Evolutionary conservation across 116 monocot species (phyloP).

Genomic region (Dioscorea cayenensis): DNA sequence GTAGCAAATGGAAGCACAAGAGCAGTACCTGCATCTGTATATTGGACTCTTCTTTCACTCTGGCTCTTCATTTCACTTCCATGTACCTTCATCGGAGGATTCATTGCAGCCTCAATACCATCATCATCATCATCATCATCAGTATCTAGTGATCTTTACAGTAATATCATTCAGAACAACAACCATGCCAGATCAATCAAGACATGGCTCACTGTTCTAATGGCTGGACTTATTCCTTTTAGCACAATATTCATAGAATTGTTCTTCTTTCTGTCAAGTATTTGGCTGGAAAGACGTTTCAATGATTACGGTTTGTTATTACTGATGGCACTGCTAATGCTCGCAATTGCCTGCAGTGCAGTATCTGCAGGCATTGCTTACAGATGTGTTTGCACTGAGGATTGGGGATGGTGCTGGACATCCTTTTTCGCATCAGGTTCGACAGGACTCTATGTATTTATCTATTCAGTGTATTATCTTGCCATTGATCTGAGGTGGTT

Average conservation of each 20-base stretch:
- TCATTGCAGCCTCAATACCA: slow-evolving; percentile 5
- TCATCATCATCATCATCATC: slow-evolving; percentile 12
- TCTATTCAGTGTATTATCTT: slow-evolving; percentile 47
- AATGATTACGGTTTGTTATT: slow-evolving; percentile 43
- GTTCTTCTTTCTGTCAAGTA: slow-evolving; percentile 38
- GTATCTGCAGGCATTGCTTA: slow-evolving; percentile 39
- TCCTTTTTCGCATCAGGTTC: slow-evolving; percentile 82
- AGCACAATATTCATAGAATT: slow-evolving; percentile 51
- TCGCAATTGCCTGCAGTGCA: slow-evolving; percentile 5
- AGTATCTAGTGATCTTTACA: slow-evolving; percentile 20
- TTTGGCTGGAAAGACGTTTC: slow-evolving; percentile 42
- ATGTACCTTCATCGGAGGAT: slow-evolving; percentile 35
- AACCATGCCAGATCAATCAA: slow-evolving; percentile 14
- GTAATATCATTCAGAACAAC: slow-evolving; percentile 14
- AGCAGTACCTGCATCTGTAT: slow-evolving; percentile 32
- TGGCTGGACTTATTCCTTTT: slow-evolving; percentile 50
- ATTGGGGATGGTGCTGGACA: slow-evolving; percentile 94
- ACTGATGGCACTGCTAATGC: slow-evolving; percentile 16
- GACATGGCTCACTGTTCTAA: slow-evolving; percentile 20
- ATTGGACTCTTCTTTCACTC: slow-evolving; percentile 20
- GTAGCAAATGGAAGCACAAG: slow-evolving; percentile 37
- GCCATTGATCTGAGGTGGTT: slow-evolving; percentile 44
- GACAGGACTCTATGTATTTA: slow-evolving; percentile 36
- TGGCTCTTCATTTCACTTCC: slow-evolving; percentile 51
- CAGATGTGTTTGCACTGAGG: slow-evolving; percentile 58